phyloP scores from a whole-genome alignment of 768 basidiomycete species.

The Lyophyllum semitale region DNA sequence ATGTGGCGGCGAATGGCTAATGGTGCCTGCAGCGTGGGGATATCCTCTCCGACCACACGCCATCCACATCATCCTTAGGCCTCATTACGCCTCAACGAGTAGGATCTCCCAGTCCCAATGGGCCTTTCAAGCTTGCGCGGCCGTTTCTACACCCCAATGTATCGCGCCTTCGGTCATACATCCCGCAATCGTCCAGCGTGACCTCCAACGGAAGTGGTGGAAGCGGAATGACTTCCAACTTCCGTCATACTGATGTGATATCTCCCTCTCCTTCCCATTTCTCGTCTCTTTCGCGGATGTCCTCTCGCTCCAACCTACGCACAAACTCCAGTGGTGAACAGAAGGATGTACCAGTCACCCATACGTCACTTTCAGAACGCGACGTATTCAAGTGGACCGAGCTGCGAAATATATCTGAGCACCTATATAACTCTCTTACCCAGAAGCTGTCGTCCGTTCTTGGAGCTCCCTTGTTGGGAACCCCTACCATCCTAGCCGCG shows the following conservation, averaged over 20 bases:
- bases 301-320: constrained; percentile 56
- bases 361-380: constrained; percentile 29
- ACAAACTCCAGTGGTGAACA: constrained; percentile 28
- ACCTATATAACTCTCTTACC: constrained; percentile 53
- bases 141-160: constrained; percentile 74
- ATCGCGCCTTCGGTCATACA: constrained; percentile 76
- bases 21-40: constrained; percentile 32
- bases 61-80: constrained; percentile 38
- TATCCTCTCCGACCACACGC: constrained; percentile 35
- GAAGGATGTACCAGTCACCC: constrained; percentile 18
- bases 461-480: constrained; percentile 57
- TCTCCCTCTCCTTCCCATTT: constrained; percentile 67
- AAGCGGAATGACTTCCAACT: constrained; percentile 44
- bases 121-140: constrained; percentile 43
- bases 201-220: constrained; percentile 44
- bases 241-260: constrained; percentile 41
- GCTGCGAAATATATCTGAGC: constrained; percentile 57
- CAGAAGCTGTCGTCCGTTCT: constrained; percentile 66
- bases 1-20: constrained; percentile 2
- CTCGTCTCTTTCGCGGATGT: constrained; percentile 69
- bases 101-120: constrained; percentile 34
- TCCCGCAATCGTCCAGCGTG: constrained; percentile 45
- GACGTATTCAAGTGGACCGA: constrained; percentile 80
- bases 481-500: constrained; percentile 79
- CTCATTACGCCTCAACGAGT: constrained; percentile 40